Conservation (phyloP, 164 flowering plant species). For the Sextonia rubra region DNA sequence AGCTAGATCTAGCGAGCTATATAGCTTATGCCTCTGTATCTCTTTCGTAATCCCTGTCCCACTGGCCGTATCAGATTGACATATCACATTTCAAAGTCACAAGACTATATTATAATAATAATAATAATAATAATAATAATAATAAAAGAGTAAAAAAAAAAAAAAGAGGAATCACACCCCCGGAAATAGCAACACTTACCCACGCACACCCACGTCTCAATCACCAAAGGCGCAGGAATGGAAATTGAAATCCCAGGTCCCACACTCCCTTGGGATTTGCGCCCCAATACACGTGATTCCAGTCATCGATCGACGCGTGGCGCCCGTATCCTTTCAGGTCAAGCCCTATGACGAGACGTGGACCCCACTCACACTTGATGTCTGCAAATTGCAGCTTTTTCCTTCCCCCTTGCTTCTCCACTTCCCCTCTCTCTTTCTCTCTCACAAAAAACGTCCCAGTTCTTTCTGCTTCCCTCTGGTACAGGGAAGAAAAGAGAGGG, state of each 20-base stretch:
- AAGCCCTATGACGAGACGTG: background rate
- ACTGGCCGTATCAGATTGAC: too few species aligned
- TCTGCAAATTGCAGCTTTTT: background rate
- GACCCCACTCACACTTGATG: background rate
- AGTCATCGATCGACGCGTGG: background rate
- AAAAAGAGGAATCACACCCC: too few species aligned
- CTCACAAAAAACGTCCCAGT: background rate
- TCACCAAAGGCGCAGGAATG: background rate
- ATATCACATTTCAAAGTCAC: too few species aligned
- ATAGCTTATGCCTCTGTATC: too few species aligned
- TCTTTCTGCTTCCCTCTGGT: too few species aligned
- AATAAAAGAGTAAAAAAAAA: background rate
- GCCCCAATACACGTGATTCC: background rate
- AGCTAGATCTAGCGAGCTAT: too few species aligned
- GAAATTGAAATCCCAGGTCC: background rate
- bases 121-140: too few species aligned
- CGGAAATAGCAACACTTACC: too few species aligned
- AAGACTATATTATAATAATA: too few species aligned
- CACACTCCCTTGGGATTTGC: background rate
- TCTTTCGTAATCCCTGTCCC: too few species aligned
- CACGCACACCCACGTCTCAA: slow-evolving; percentile 3
- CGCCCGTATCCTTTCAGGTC: background rate
- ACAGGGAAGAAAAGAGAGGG: too few species aligned
- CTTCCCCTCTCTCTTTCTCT: background rate
- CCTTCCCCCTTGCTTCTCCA: too few species aligned